Conservation (phyloP, 2,329 filamentous ascomycete genomes). For the Nemania sp. region DNA sequence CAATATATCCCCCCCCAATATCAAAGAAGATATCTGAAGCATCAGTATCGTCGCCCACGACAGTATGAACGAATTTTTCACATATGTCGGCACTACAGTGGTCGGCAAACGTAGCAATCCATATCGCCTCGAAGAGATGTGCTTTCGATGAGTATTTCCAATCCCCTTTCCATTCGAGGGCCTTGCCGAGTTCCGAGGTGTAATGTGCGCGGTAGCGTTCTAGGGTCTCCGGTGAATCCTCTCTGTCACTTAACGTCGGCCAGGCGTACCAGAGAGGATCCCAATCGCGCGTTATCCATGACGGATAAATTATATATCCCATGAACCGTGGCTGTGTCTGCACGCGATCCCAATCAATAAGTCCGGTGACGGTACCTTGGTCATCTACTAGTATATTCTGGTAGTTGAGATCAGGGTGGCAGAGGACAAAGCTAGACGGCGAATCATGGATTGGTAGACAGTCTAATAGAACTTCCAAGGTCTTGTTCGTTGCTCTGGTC, state of each 20-base stretch:
- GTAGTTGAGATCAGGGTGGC: neutral
- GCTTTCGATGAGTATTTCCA: constrained; percentile 1
- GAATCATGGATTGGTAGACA: constrained; percentile 3
- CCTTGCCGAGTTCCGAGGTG: constrained; percentile 6
- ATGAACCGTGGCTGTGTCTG: neutral
- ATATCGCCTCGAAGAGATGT: constrained; percentile 13
- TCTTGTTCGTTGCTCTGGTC: neutral
- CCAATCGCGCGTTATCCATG: constrained; percentile 6
- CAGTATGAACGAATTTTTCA: constrained; percentile 4
- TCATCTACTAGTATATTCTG: constrained; percentile 3
- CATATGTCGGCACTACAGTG: neutral
- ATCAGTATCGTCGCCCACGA: constrained; percentile 1
- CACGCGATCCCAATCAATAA: constrained; percentile 6
- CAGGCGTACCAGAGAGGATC: constrained; percentile 5
- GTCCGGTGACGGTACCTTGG: neutral
- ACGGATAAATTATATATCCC: neutral
- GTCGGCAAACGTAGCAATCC: constrained; percentile 5
- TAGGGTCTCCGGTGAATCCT: constrained; percentile 5
- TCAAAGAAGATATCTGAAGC: constrained; percentile 7
- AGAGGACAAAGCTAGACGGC: constrained; percentile 4
- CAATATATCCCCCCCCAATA: constrained; percentile 2
- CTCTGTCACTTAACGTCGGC: neutral
- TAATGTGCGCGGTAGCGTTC: constrained; percentile 11
- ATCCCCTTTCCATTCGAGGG: constrained; percentile 6
- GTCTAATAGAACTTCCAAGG: neutral